Base-by-base conservation (phyloP, 1,139 yeast species). In the Zygosaccharomyces pseudobailii region DNA sequence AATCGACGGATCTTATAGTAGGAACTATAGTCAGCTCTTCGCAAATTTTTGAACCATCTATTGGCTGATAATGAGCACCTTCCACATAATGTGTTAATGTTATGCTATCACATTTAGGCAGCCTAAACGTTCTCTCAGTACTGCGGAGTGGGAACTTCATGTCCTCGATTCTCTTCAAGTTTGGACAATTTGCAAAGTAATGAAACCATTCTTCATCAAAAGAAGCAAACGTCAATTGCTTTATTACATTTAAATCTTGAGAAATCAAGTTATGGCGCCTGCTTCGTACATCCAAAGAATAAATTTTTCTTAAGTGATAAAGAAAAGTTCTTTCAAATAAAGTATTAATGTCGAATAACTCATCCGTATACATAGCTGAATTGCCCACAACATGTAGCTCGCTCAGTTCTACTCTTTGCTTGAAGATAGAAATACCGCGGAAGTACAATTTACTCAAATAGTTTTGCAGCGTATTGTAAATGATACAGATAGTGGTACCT, bases 371-470 rank as follows among this genome's bases (percentile, higher is more conserved):
- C 9, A 40, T 22, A 3, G 36, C 22, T 1, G 37, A 24, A 34
- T 50, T 51, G 9, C 65, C 65, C 24, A 58, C 39, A 2, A 61
- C 46, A 47, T 61, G 60, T 21, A 61, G 40, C 39, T 61, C 66
- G 34, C 61, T 49, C 17, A 61, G 41, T 2, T 43, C 38, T 20
- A 61, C 31, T 23, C 36, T 38, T 9, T 42, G 24, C 10, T 36
- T 40, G 7, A 46, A 42, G 30, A 47, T 40, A 17, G 47, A 40
- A 32, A 61, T 50, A 42, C 56, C 60, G 4, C 58, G 53, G 34
- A 61, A 60, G 43, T 61, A 61, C 32, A 61, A 36, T 43, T 56
- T 55, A 41, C 63, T 59, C 40, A 61, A 36, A 36, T 53, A 61
- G 44, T 61, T 60, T 13, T 42, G 42, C 1, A 45, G 43, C 9